phyloP scores from a whole-genome alignment of 306 rosid genomes.

The Cucumis hystrix region DNA sequence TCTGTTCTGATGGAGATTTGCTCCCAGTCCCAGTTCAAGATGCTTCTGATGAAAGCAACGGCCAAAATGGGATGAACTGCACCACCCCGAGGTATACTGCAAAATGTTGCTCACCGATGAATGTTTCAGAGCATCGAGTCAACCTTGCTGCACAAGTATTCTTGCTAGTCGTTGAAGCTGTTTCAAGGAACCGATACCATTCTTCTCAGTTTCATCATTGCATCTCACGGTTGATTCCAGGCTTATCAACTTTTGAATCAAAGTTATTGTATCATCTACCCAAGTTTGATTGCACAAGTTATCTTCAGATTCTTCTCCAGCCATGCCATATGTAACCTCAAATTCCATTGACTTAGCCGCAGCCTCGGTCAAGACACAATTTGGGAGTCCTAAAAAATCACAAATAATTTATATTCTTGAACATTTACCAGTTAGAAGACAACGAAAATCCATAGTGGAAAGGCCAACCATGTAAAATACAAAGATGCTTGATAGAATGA shows the following conservation, averaged over 20 bases:
- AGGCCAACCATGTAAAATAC: not conserved
- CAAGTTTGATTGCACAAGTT: conserved; percentile 18
- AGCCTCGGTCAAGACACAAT: conserved; percentile 60
- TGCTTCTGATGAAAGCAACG: not conserved
- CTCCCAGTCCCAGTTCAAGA: not conserved
- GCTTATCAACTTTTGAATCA: conserved; percentile 27
- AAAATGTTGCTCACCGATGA: not conserved
- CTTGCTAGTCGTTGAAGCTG: conserved; percentile 45
- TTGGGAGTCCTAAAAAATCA: conserved; percentile 36
- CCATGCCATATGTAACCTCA: conserved; percentile 64
- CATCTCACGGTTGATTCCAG: conserved; percentile 19
- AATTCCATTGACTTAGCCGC: conserved; percentile 69
- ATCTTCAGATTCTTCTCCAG: conserved; percentile 8
- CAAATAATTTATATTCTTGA: not conserved
- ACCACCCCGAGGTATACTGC: not conserved
- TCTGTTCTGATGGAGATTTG: not conserved
- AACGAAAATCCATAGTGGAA: not conserved
- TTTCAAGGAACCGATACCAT: conserved; percentile 18
- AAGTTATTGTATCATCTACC: conserved; percentile 19
- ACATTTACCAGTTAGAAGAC: not conserved
- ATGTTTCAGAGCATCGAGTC: not conserved
- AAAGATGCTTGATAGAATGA: not conserved
- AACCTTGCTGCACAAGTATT: conserved; percentile 17
- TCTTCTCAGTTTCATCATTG: conserved; percentile 18
- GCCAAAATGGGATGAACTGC: not conserved